Percentiles rank a stretch among this genome's conserved stretches.
Evolutionary conservation across 108 stramenopile genomes (phyloP).

Genomic region (Ochromonas danica): DNA sequence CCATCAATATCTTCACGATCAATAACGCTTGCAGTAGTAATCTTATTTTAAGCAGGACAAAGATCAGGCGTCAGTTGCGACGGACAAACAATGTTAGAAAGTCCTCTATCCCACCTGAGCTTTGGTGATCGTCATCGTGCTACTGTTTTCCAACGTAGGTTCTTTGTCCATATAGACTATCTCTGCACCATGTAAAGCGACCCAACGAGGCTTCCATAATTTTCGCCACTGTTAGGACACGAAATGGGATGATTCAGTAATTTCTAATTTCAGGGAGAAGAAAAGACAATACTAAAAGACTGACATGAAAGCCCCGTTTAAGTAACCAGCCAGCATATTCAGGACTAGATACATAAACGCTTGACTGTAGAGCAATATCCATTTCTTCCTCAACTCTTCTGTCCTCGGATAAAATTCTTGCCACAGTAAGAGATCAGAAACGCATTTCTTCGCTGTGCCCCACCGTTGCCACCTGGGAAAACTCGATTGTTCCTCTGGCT

Average conservation of each 20-base stretch:
- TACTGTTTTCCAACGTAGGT: constrained; percentile 19
- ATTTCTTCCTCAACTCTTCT: too few relatives aligned
- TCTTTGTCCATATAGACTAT: constrained; percentile 35
- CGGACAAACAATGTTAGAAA: too few relatives aligned
- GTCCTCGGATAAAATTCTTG: too few relatives aligned
- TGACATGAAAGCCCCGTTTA: constrained; percentile 27
- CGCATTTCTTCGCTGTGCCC: too few relatives aligned
- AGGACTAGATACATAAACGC: constrained; percentile 24
- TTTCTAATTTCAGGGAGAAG: not conserved
- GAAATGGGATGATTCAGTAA: not conserved
- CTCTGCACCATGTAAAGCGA: constrained; percentile 33
- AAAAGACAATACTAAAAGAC: not conserved
- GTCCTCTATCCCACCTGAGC: constrained; percentile 1
- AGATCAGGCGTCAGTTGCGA: too few relatives aligned
- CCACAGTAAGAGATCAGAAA: too few relatives aligned
- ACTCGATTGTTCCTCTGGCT: too few relatives aligned
- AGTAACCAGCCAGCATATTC: constrained; percentile 29
- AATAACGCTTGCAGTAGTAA: constrained; percentile 27
- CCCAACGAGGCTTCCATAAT: constrained; percentile 31
- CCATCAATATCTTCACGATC: constrained; percentile 36
- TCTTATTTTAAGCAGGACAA: too few relatives aligned
- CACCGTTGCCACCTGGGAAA: too few relatives aligned
- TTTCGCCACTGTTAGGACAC: constrained; percentile 27
- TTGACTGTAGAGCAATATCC: constrained; percentile 29
- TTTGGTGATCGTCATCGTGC: constrained; percentile 30